Conservation (phyloP, 148 eudicot species). For the Vaccinium darrowii region DNA sequence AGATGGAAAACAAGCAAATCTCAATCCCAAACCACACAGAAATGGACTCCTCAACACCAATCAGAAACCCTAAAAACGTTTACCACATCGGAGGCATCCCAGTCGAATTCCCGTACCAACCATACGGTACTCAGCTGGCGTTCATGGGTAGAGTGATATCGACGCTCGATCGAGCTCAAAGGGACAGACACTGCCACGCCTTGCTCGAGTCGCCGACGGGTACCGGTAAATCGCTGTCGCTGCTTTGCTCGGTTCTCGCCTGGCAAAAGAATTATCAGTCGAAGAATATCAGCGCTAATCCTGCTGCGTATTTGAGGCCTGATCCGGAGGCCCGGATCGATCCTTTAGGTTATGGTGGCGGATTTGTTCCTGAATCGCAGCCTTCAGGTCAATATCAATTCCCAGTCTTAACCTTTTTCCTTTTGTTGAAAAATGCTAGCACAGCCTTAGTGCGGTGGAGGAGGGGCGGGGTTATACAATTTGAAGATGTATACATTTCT, state of each 20-base stretch:
- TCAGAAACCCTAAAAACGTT: conserved; percentile 35
- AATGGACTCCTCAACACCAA: conserved; percentile 3
- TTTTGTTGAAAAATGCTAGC: too few species aligned
- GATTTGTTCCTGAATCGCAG: conserved; percentile 72
- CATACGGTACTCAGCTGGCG: conserved; percentile 84
- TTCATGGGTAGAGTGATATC: conserved; percentile 91
- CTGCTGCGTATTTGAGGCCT: conserved; percentile 32
- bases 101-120: conserved; percentile 89
- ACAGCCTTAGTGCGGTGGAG: too few species aligned
- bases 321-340: conserved; percentile 59
- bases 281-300: conserved; percentile 14
- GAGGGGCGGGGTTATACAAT: too few species aligned
- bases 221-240: conserved; percentile 88
- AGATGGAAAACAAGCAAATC: background rate
- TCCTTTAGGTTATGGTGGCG: conserved; percentile 76
- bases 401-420: background rate
- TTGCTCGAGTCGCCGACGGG: conserved; percentile 96
- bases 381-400: conserved; percentile 36
- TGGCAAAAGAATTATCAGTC: conserved; percentile 64
- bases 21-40: background rate
- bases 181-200: conserved; percentile 82
- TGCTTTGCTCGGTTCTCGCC: conserved; percentile 91
- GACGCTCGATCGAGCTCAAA: conserved; percentile 74
- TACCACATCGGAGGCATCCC: conserved; percentile 75
- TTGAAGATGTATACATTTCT: too few species aligned